A percentile compares a stretch with the other conserved stretches of the same genome.
Conservation (phyloP, 176 grass and related monocot genomes). For the Aegilops bicornis region DNA sequence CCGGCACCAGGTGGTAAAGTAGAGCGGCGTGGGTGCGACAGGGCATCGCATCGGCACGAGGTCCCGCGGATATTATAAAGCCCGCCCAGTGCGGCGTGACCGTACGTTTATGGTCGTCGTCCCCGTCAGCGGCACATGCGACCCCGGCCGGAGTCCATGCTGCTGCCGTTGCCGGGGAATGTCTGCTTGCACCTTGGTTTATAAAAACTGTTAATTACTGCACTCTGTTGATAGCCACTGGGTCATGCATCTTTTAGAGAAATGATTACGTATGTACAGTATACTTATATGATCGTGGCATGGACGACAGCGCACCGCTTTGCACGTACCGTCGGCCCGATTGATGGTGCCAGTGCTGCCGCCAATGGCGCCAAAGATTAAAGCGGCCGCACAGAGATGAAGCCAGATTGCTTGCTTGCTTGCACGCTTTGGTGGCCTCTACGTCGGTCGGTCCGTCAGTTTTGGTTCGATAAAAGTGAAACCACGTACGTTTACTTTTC, state of each 20-base stretch:
- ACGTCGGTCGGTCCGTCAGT: not conserved
- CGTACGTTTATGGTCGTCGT: not conserved
- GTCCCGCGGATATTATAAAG: not conserved
- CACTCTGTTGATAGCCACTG: no score
- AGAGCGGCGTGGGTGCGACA: not conserved
- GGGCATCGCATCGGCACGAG: not conserved
- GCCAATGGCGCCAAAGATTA: not conserved
- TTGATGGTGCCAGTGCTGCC: not conserved
- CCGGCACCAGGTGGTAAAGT: no score
- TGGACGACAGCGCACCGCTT: not conserved
- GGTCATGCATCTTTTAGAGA: no score
- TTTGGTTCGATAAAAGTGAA: constrained; percentile 6
- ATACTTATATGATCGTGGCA: not conserved
- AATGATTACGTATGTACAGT: no score
- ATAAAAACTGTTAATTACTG: no score
- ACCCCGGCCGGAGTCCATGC: not conserved
- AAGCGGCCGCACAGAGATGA: not conserved
- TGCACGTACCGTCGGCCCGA: not conserved
- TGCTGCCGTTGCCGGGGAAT: not conserved
- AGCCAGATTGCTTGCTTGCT: not conserved
- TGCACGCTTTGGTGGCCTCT: no score
- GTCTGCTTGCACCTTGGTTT: not conserved
- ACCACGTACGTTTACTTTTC: not conserved
- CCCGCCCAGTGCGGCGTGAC: not conserved
- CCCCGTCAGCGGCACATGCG: not conserved